Evolutionary conservation across 495 filamentous ascomycete species (phyloP), one percentile per base, ranked within the genome.

Genomic region (Podospora tetraspora): DNA sequence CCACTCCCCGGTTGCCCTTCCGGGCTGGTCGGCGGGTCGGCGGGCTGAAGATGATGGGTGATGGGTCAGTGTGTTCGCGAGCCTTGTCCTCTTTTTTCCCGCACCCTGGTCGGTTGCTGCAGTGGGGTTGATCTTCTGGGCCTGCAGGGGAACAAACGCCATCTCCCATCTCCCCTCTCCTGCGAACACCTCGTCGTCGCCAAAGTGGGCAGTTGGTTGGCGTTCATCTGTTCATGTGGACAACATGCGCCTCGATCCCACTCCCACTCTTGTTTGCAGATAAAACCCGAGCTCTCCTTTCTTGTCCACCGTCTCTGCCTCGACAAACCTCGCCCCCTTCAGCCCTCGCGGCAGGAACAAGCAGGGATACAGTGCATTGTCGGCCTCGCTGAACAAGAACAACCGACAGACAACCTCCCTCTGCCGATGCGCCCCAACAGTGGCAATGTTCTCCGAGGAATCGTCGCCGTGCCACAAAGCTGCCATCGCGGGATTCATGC

Each of bases 41-140:
- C 37, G 58, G 23, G 64, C 63, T 61, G 19, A 52, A 43, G 68
- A 61, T 62, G 70, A 43, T 37, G 57, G 61, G 59, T 68, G 61
- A 59, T 63, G 66, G 69, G 61, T 57, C 32, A 68, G 67, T 65
- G 61, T 43, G 64, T 63, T 61, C 56, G 63, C 63, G 63, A 67
- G 62, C 62, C 69, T 67, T 69, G 68, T 52, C 43, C 43, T n/a
- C 12, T 52, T 52, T 52, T 37, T 13, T 37, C 27, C 27, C 59
- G 74, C 65, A 56, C 64, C 66, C 66, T 72, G 70, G 67, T 69
- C 67, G 19, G 66, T 67, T 63, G 43, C 70, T 66, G 66, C 57
- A 63, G 72, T 74, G 73, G 71, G 65, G 66, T 72, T 52, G 43
- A n/a, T 19, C 43, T 52, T 52, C 6, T n/a, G 58, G 61, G 63